These are phyloP conservation scores for Haplographium delicatum DNA, from an alignment of 495 filamentous ascomycete genomes.

Conservation along the genomic window DNA sequence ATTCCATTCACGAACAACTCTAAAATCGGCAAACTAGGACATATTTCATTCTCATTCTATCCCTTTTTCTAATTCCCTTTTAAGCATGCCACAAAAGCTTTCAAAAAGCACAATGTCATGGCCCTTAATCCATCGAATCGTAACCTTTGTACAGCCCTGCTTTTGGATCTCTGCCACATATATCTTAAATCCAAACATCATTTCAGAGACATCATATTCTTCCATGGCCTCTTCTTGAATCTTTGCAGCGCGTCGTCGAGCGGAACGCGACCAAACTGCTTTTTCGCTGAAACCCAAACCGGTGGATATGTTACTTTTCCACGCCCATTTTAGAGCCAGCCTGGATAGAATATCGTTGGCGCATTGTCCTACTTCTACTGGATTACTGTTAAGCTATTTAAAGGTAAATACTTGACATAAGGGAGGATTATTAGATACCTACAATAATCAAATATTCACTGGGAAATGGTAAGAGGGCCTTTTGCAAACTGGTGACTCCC, in stretches of 20 bases:
- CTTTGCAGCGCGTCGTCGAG: conserved; percentile 42
- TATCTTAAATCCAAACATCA: conserved; percentile 45
- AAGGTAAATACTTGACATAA: not conserved
- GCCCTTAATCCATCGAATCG: conserved; percentile 72
- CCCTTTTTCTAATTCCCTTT: conserved; percentile 26
- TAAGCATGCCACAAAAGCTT: conserved; percentile 80
- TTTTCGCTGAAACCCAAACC: conserved; percentile 52
- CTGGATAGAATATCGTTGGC: conserved; percentile 37
- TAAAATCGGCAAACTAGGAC: not conserved
- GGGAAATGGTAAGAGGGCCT: conserved; percentile 55
- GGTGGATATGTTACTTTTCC: conserved; percentile 33
- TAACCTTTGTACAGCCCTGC: conserved; percentile 25
- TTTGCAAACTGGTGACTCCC: conserved; percentile 48
- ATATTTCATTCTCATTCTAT: not conserved
- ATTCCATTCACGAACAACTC: too few relatives aligned
- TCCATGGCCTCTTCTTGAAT: conserved; percentile 10
- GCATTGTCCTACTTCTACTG: conserved; percentile 18
- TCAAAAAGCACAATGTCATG: conserved; percentile 73
- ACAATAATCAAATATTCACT: conserved; percentile 48
- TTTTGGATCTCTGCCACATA: conserved; percentile 1
- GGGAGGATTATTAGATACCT: conserved; percentile 9
- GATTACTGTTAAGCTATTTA: conserved; percentile 16
- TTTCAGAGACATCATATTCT: conserved; percentile 23
- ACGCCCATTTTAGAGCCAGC: conserved; percentile 50
- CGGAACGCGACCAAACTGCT: conserved; percentile 71